phyloP scores from a whole-genome alignment of 192 early-diverging fungal genomes.

The Lobosporangium transversale region DNA sequence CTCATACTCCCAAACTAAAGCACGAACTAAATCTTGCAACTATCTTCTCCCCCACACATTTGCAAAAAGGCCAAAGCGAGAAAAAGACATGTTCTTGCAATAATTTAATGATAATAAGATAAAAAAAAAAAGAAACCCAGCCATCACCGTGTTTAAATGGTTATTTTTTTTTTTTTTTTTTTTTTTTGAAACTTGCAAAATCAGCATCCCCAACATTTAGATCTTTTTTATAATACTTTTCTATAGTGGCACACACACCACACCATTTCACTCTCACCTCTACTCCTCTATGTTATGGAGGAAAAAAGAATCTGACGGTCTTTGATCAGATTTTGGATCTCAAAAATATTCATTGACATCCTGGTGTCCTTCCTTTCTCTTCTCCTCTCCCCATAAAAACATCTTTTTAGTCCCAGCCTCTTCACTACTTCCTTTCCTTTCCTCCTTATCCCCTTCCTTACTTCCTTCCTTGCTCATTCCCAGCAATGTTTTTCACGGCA shows the following conservation, averaged over 20 bases:
- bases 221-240: background rate
- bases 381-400: background rate
- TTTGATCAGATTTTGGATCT: no score
- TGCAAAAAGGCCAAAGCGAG: no score
- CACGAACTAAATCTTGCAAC: no score
- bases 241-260: background rate
- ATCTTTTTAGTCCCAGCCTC: background rate
- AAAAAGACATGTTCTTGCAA: no score
- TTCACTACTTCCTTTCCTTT: background rate
- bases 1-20: no score
- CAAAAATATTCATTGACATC: no score
- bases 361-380: background rate
- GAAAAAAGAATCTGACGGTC: no score
- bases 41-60: no score
- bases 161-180: no score
- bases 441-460: background rate
- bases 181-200: background rate
- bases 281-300: no score
- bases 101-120: no score
- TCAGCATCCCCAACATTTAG: constrained; percentile 25
- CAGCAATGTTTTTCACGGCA: background rate
- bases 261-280: background rate
- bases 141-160: no score
- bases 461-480: background rate
- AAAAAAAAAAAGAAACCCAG: constrained; percentile 30